A percentile compares a stretch with the other conserved stretches of the same genome.
Conservation (phyloP, 805 yeast species). For the Ogataea parapolymorpha region DNA sequence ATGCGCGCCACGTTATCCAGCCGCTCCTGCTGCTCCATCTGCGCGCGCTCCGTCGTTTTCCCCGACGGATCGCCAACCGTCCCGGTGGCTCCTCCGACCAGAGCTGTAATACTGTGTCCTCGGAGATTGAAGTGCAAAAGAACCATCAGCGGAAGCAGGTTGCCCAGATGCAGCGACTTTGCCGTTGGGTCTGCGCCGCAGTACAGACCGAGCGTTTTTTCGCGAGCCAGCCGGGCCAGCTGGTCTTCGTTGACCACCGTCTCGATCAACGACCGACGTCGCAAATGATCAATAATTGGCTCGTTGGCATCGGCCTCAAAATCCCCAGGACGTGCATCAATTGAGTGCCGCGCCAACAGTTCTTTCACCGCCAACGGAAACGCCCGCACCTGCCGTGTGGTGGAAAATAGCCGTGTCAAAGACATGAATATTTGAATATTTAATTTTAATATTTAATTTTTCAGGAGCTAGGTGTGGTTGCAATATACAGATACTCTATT, state of each 20-base stretch:
- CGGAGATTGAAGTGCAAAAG: slow-evolving; percentile 77
- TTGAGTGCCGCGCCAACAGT: slow-evolving; percentile 19
- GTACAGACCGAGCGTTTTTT: slow-evolving; percentile 55
- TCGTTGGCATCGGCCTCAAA: slow-evolving; percentile 31
- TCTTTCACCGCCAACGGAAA: slow-evolving; percentile 5
- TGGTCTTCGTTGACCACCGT: slow-evolving; percentile 36
- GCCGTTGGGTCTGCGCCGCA: slow-evolving; percentile 99
- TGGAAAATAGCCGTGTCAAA: slow-evolving; percentile 1
- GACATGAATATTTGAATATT: slow-evolving; percentile 10
- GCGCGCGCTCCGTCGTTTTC: slow-evolving; percentile 67
- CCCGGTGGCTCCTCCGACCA: slow-evolving; percentile 96
- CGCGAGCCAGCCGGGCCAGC: slow-evolving; percentile 20
- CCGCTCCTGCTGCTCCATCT: slow-evolving; percentile 51
- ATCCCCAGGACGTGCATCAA: slow-evolving; percentile 22
- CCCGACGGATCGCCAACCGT: slow-evolving; percentile 97
- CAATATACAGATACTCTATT: not conserved
- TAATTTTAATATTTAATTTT: slow-evolving; percentile 11
- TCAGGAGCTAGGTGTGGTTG: slow-evolving; percentile 2
- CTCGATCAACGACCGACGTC: slow-evolving; percentile 46
- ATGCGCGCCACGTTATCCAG: slow-evolving; percentile 57
- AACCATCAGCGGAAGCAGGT: slow-evolving; percentile 81
- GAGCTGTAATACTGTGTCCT: slow-evolving; percentile 80
- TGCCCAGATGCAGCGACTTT: slow-evolving; percentile 83
- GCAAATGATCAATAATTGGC: slow-evolving; percentile 40
- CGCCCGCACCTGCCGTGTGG: not conserved